Evolutionary conservation across 2,329 filamentous ascomycete genomes (phyloP), one percentile per base, ranked within the genome.

Genomic region (Aureobasidium lini): DNA sequence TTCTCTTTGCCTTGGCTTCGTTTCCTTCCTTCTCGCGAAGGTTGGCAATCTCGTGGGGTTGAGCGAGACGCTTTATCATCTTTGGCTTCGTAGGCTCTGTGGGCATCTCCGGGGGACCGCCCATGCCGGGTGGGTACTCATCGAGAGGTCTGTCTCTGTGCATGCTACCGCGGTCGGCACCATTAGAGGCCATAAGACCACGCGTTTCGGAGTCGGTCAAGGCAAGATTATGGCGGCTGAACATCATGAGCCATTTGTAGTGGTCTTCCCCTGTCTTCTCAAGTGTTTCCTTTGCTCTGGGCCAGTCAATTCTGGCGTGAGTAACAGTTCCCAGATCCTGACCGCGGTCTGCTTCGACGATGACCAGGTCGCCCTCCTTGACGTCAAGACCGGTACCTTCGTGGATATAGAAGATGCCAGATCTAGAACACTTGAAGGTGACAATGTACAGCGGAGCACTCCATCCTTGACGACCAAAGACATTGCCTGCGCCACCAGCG

Each of bases 161-260:
- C 32, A 36, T 48, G 8, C 42, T 57, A 6, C 54, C 43, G 7
- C 15, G 32, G 18, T 57, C 43, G 8, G 43, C 6, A 2, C 57
- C 48, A 87, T 69, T 89, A 87, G 72, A 85, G 81, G 62, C 87
- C 86, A 69, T 90, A 36, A 63, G 61, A 11, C 62, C 62, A n/a
- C 57, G 52, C 18, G 52, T 57, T 13, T 56, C 58, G 9, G 62
- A 31, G 39, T 57, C 49, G 3, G 57, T 31, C 34, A 60, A 47
- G 66, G 66, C n/a, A 65, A 65, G 65, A 60, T 72, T 72, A 66
- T 72, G 72, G 49, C 64, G 64, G n/a, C 63, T 96, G 73, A 96
- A 99, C 89, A 97, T 94, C 88, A 97, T 96, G 57, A 99, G 81
- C 90, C 93, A 97, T 69, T 91, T 92, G 76, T 96, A 96, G 72